phyloP scores from a whole-genome alignment of 2,329 filamentous ascomycete species.

The Botrytis paeoniae region DNA sequence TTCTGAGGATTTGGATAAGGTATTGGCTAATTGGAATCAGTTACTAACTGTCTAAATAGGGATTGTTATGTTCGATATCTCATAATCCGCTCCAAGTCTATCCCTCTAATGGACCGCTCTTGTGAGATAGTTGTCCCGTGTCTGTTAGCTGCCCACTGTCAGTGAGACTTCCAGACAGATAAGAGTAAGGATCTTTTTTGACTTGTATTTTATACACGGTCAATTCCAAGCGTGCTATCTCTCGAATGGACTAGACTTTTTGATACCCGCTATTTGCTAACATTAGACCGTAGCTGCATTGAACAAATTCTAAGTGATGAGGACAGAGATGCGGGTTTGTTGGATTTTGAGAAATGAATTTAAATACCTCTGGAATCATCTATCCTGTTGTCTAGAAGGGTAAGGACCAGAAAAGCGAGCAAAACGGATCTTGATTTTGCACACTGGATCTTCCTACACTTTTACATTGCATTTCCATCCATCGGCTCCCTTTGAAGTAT shows the following conservation, averaged over 20 bases:
- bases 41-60: too few relatives aligned
- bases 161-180: too few relatives aligned
- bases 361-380: not conserved
- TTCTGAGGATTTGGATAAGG: not conserved
- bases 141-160: too few relatives aligned
- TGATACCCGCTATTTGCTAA: rapidly evolving
- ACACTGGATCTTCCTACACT: not conserved
- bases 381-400: not conserved
- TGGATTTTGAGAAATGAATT: not conserved
- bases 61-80: too few relatives aligned
- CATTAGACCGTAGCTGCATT: not conserved
- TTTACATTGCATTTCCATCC: not conserved
- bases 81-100: too few relatives aligned
- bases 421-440: not conserved
- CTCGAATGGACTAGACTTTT: rapidly evolving
- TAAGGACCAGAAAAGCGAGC: rapidly evolving
- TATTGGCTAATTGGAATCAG: not conserved
- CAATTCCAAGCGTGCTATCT: not conserved
- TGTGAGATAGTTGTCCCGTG: too few relatives aligned
- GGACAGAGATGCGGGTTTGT: not conserved
- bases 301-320: rapidly evolving
- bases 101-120: too few relatives aligned
- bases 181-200: too few relatives aligned
- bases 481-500: not conserved
- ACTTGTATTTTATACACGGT: too few relatives aligned